Conservation (phyloP, 1,284 basidiomycete genomes). For the Fomitopsis pinicola region DNA sequence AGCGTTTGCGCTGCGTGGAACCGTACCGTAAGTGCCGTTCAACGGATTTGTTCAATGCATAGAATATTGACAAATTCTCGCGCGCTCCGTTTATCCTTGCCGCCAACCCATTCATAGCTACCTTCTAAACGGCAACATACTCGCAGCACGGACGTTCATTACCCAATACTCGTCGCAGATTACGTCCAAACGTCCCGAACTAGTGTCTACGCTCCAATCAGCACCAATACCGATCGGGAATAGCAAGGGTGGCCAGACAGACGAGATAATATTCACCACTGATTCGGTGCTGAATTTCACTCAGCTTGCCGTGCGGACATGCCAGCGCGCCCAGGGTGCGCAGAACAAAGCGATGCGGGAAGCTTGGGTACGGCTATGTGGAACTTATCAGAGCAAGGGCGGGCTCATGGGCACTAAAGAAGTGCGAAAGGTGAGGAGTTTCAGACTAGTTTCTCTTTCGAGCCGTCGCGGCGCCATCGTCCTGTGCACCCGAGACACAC, state of each 20-base stretch:
- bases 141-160: slow-evolving; percentile 83
- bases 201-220: slow-evolving; percentile 38
- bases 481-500: not conserved
- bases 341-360: slow-evolving; percentile 70
- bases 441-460: not conserved
- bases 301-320: slow-evolving; percentile 80
- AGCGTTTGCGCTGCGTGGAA: slow-evolving; percentile 77
- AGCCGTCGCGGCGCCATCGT: not conserved
- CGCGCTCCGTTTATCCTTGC: not conserved
- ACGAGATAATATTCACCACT: slow-evolving; percentile 70
- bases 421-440: slow-evolving; percentile 64
- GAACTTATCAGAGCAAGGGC: slow-evolving; percentile 70
- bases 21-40: slow-evolving; percentile 65
- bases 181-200: slow-evolving; percentile 35
- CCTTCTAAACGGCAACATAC: slow-evolving; percentile 83
- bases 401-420: slow-evolving; percentile 61
- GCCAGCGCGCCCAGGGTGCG: slow-evolving; percentile 78
- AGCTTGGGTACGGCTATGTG: slow-evolving; percentile 79
- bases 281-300: slow-evolving; percentile 80
- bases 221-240: slow-evolving; percentile 37
- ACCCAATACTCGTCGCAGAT: slow-evolving; percentile 66
- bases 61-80: not conserved
- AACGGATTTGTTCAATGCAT: not conserved
- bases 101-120: slow-evolving; percentile 43
- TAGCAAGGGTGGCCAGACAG: slow-evolving; percentile 32